Evolutionary conservation across 768 basidiomycete species (phyloP), one percentile per base, ranked within the genome.

Genomic region (Leucosporidium creatinivorum): DNA sequence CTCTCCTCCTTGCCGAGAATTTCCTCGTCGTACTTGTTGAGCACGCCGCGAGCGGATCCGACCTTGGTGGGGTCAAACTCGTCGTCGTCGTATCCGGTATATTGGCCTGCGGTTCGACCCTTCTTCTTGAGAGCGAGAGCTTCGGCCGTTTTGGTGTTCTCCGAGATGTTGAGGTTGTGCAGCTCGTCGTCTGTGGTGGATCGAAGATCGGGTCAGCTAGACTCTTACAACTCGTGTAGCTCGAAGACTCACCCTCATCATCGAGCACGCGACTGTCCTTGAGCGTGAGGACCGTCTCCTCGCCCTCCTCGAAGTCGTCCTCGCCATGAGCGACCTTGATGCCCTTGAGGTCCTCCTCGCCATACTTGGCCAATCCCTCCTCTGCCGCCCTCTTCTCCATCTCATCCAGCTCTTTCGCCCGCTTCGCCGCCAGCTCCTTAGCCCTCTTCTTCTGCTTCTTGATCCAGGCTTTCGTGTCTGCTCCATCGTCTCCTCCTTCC

Each of bases 291-390:
- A 99, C 91, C 73, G 87, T 87, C 73, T 90, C 91, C 79, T 96
- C 88, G 73, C 94, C 93, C 79, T 94, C 93, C 69, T 87, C 89
- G 79, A 99, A 83, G 73, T 84, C 89, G 67, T 93, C 88, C 72
- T 93, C 87, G 82, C 89, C 92, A 80, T 98, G 96, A 81, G 84
- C 87, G 78, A 98, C 96, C 84, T 96, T 97, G 70, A 99, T 81
- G 56, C 96, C 96, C 69, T 83, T 85, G 73, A 98, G 84, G 80
- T 96, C 92, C 81, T 61, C 48, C 66, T 71, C 74, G 54, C 68
- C 74, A 44, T 76, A 75, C 28, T 44, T 49, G 4, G 50, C 59
- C 13, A 49, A n/a, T 25, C 72, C 73, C 56, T 70, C 66, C 49
- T 89, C 86, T 74, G 82, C 87, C 76, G 93, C 91, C 57, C 91